Percentiles rank a stretch among this genome's conserved stretches.
Conservation (phyloP, 75 land plant genomes). For the Cunninghamia lanceolata region DNA sequence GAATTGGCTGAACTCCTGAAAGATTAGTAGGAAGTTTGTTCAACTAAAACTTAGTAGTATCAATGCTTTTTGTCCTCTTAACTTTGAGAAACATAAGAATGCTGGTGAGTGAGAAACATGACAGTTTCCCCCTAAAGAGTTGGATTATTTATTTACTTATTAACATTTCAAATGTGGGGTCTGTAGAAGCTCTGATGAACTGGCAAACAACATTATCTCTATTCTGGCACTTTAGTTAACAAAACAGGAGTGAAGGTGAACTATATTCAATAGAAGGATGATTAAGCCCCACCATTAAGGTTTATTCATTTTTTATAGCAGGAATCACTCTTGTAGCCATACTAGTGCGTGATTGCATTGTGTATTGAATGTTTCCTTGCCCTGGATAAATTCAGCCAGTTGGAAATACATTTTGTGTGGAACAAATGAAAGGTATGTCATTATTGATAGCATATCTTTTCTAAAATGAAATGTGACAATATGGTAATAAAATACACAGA, state of each 20-base stretch:
- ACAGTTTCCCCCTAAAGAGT: neutral
- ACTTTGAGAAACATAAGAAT: neutral
- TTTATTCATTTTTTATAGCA: neutral
- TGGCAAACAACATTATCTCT: neutral
- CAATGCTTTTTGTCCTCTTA: neutral
- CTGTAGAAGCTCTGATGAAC: neutral
- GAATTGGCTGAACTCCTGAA: neutral
- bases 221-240: neutral
- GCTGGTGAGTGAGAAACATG: neutral
- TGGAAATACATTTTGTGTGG: neutral
- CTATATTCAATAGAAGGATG: neutral
- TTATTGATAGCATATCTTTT: neutral
- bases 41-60: neutral
- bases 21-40: neutral
- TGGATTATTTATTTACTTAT: neutral
- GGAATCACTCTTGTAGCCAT: neutral
- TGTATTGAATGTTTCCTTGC: neutral
- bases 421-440: neutral
- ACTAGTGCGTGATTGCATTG: neutral
- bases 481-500: neutral
- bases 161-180: neutral
- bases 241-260: neutral
- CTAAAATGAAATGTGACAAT: neutral
- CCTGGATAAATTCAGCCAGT: neutral
- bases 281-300: neutral